phyloP scores from a whole-genome alignment of 495 filamentous ascomycete genomes.

The Hypoxylon crocopeplum region DNA sequence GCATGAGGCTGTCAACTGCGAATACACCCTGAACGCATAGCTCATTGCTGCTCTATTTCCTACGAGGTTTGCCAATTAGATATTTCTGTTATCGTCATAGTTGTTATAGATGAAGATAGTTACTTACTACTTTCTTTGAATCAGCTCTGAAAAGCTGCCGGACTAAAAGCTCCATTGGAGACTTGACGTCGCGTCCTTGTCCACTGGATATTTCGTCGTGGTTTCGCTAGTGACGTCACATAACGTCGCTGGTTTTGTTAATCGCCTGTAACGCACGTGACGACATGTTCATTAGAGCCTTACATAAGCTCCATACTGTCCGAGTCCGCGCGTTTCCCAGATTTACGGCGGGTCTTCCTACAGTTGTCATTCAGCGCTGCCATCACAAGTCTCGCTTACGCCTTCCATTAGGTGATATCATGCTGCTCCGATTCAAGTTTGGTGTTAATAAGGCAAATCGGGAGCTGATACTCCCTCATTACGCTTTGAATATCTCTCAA shows the following conservation, averaged over 20 bases:
- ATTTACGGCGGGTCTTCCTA: too few species aligned
- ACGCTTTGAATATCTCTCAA: too few species aligned
- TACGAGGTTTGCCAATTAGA: slow-evolving; percentile 3
- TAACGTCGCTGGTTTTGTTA: not conserved
- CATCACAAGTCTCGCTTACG: too few species aligned
- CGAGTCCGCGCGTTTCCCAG: too few species aligned
- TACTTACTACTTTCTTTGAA: not conserved
- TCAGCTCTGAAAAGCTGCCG: slow-evolving; percentile 13
- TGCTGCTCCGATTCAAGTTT: too few species aligned
- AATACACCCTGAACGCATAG: slow-evolving; percentile 39
- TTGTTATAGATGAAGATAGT: not conserved
- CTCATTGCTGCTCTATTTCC: slow-evolving; percentile 39
- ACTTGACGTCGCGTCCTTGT: slow-evolving; percentile 1
- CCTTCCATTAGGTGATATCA: too few species aligned
- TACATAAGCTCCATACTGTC: not conserved
- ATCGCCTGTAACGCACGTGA: slow-evolving; percentile 4
- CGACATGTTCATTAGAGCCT: not conserved
- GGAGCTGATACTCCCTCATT: too few species aligned
- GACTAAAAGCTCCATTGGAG: slow-evolving; percentile 20
- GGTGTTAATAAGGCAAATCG: too few species aligned
- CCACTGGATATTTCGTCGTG: slow-evolving; percentile 4
- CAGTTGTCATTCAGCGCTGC: too few species aligned
- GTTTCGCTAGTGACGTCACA: slow-evolving; percentile 26
- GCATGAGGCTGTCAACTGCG: slow-evolving; percentile 33
- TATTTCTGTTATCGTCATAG: not conserved